These are phyloP conservation scores for Hura crepitans DNA, from an alignment of 441 rosid species.

Conservation along the genomic window DNA sequence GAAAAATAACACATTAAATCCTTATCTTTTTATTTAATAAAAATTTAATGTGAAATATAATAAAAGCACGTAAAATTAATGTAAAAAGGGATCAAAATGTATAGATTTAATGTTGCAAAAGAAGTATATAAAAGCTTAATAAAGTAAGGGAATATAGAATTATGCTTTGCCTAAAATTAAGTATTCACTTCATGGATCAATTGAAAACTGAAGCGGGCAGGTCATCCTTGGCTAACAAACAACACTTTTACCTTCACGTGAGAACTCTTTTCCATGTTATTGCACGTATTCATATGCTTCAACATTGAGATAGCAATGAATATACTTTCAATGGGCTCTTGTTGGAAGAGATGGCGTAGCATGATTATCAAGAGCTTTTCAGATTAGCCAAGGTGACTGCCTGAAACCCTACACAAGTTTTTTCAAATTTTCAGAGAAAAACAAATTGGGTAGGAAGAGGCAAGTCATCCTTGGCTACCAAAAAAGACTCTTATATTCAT, in stretches of 20 bases:
- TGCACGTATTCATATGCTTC: not conserved
- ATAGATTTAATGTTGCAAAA: too few species aligned
- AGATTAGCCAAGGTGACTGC: conserved; percentile 25
- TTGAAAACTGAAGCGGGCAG: conserved; percentile 18
- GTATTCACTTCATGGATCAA: too few species aligned
- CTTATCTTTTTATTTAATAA: too few species aligned
- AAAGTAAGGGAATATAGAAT: too few species aligned
- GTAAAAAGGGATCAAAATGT: too few species aligned
- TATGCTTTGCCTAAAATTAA: too few species aligned
- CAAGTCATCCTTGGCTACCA: conserved; percentile 24
- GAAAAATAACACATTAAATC: too few species aligned
- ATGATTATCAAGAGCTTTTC: conserved; percentile 22
- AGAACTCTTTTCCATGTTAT: conserved; percentile 6
- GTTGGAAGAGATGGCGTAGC: conserved; percentile 18
- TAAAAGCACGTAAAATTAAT: too few species aligned
- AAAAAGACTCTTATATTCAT: conserved; percentile 13
- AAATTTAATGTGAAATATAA: too few species aligned
- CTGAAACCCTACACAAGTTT: conserved; percentile 6
- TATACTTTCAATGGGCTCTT: too few species aligned
- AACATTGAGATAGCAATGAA: too few species aligned
- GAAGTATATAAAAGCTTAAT: too few species aligned
- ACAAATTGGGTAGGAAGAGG: not conserved
- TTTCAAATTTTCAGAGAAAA: not conserved
- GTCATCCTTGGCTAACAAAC: conserved; percentile 29
- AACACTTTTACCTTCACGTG: conserved; percentile 18